Evolutionary conservation across 805 yeast genomes (phyloP), one percentile per base, ranked within the genome.

Genomic region (Kuraishia cidri): DNA sequence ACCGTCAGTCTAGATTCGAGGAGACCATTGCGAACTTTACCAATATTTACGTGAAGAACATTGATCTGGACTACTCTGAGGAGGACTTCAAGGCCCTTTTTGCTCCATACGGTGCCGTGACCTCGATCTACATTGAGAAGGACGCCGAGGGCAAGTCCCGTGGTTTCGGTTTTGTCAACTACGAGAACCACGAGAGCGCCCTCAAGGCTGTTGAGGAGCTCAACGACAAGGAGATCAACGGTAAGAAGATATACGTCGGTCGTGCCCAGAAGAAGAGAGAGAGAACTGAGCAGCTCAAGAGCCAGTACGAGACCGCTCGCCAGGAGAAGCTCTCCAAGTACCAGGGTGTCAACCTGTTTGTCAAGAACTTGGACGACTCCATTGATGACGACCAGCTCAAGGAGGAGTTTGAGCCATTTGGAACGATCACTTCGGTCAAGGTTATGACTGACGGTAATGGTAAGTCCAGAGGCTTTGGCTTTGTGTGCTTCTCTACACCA

Each of bases 221-320:
- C 60, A 84, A 92, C 67, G 95, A 81, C 59, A 67, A 62, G 48
- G 97, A 92, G 57, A 61, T 80, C 60, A 77, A 75, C 52, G 94
- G 92, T 54, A 85, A 84, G 69, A 75, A 69, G 62, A 66, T 92
- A 45, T 92, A 78, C 62, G 98, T 90, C 54, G 96, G 97, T 54
- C 86, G 98, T 67, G 98, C 98, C 49, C 98, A 92, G 73, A 90
- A 87, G 87, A 90, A 87, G 77, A 74, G 83, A 64, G 98, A 92
- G 76, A 88, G 98, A 73, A 64, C 79, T 56, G 95, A 86, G 69
- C 94, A 87, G 66, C 82, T 92, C 64, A 86, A 83, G 72, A 81
- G 80, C 67, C 94, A 86, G 69, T 80, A 85, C 69, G 97, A 92
- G 67, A 75, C 83, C 48, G 79, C 82, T 48, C 79, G 95, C 61